phyloP scores from a whole-genome alignment of 2,329 filamentous ascomycete species.

The Diaporthe velutina region DNA sequence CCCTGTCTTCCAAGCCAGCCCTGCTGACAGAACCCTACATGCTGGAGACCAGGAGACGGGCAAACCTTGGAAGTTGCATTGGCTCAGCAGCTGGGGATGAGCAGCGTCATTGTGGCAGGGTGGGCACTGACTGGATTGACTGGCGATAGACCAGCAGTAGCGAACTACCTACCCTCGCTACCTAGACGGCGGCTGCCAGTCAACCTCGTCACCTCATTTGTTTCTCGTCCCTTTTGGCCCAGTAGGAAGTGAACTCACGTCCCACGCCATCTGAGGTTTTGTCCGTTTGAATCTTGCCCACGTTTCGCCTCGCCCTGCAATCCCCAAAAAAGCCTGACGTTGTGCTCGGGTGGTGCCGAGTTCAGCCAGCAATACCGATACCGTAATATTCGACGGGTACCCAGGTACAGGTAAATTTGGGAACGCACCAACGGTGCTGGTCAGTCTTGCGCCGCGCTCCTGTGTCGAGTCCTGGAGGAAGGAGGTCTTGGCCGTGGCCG shows the following conservation, averaged over 20 bases:
- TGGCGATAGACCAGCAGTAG: not conserved
- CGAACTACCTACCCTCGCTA: not conserved
- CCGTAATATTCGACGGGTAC: not conserved
- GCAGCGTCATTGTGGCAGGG: slow-evolving; percentile 20
- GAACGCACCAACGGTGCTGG: not conserved
- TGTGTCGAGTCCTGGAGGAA: slow-evolving; percentile 14
- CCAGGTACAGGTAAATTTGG: not conserved
- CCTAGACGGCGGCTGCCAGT: slow-evolving; percentile 9
- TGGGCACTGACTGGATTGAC: slow-evolving; percentile 14
- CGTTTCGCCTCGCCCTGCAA: slow-evolving; percentile 5
- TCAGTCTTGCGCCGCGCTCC: slow-evolving; percentile 4
- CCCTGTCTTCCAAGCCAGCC: not conserved
- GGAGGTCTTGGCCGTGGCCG: slow-evolving; percentile 15
- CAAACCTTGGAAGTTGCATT: slow-evolving; percentile 18
- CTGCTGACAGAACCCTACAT: slow-evolving; percentile 2
- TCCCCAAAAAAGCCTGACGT: slow-evolving; percentile 11
- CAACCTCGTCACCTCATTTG: slow-evolving; percentile 22
- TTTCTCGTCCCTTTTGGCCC: not conserved
- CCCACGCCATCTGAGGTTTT: slow-evolving; percentile 18
- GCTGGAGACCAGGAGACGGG: not conserved
- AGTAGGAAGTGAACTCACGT: not conserved
- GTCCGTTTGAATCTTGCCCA: slow-evolving; percentile 5
- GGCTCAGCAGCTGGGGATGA: not conserved
- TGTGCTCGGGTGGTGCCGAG: slow-evolving; percentile 28
- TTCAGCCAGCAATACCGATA: not conserved